These are phyloP conservation scores for Coemansia furcata DNA, from an alignment of 192 early-diverging fungal genomes.

Conservation along the genomic window DNA sequence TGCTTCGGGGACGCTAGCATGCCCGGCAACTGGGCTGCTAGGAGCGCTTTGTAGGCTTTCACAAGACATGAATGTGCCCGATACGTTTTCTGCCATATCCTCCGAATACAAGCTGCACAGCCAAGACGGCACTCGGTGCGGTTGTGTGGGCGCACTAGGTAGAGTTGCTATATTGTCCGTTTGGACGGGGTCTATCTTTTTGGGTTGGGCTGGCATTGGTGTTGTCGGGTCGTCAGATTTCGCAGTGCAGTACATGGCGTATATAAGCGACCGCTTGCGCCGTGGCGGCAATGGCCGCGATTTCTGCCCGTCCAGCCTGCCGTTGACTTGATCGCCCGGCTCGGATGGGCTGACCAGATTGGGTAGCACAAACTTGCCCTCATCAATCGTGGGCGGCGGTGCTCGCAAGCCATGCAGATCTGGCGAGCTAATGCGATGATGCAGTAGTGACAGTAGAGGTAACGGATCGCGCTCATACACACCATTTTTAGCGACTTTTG, in stretches of 20 bases:
- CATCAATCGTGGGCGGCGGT: slow-evolving; percentile 1
- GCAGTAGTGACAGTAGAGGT: slow-evolving; percentile 6
- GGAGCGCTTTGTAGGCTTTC: slow-evolving; percentile 15
- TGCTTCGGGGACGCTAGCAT: neutral
- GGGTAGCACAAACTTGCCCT: neutral
- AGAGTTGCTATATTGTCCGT: neutral
- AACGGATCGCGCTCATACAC: neutral
- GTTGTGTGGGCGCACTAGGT: neutral
- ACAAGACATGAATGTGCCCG: slow-evolving; percentile 34
- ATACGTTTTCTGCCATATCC: slow-evolving; percentile 8
- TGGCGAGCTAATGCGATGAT: slow-evolving; percentile 11
- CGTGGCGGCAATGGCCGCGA: slow-evolving; percentile 16
- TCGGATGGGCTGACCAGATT: neutral
- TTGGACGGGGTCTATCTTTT: neutral
- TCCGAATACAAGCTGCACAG: neutral
- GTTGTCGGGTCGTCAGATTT: slow-evolving; percentile 9
- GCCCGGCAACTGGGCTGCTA: neutral
- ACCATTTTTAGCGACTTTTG: neutral
- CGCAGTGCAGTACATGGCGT: slow-evolving; percentile 47
- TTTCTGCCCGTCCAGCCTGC: neutral
- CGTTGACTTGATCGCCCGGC: neutral
- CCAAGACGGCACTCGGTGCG: slow-evolving; percentile 3
- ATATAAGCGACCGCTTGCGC: slow-evolving; percentile 50
- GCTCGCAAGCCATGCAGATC: neutral
- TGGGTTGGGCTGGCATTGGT: neutral